These are phyloP conservation scores for Oryza glumipatula DNA, from an alignment of 176 grass and related monocot species.

Conservation along the genomic window DNA sequence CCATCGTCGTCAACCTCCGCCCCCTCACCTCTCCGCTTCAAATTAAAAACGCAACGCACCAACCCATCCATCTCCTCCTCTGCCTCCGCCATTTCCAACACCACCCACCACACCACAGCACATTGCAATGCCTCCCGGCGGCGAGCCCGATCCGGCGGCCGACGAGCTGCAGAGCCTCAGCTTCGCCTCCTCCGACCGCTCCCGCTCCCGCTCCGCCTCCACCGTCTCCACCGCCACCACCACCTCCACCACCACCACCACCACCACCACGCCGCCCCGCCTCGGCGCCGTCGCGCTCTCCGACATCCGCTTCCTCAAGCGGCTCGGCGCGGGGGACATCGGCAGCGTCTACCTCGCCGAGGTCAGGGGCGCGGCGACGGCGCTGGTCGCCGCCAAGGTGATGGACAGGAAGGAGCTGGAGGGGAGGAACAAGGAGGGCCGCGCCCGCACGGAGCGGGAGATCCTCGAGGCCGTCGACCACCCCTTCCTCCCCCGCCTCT, in stretches of 20 bases:
- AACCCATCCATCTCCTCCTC: neutral
- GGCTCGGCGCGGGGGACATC: slow-evolving; percentile 89
- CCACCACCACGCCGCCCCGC: slow-evolving; percentile 15
- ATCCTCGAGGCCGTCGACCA: slow-evolving; percentile 95
- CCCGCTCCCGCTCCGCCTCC: slow-evolving; percentile 69
- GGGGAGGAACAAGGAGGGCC: slow-evolving; percentile 79
- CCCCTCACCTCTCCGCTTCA: neutral
- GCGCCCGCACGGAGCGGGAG: slow-evolving; percentile 89
- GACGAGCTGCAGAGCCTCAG: slow-evolving; percentile 97
- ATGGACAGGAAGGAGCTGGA: slow-evolving; percentile 91
- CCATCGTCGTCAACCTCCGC: neutral
- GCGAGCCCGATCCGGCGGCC: slow-evolving; percentile 29
- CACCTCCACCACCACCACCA: neutral
- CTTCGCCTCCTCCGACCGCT: slow-evolving; percentile 91
- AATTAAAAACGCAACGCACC: slow-evolving; percentile 22
- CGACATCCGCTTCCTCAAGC: slow-evolving; percentile 79
- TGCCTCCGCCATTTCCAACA: neutral
- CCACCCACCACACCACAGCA: neutral
- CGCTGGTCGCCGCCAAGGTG: slow-evolving; percentile 84
- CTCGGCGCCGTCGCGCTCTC: slow-evolving; percentile 61
- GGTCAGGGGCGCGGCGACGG: slow-evolving; percentile 20
- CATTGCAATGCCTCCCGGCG: slow-evolving; percentile 29
- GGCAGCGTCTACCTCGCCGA: slow-evolving; percentile 97
- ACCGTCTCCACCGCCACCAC: slow-evolving; percentile 55
- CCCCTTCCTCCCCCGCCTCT: slow-evolving; percentile 85